phyloP scores from a whole-genome alignment of 306 rosid genomes.

The Acacia acuminata region DNA sequence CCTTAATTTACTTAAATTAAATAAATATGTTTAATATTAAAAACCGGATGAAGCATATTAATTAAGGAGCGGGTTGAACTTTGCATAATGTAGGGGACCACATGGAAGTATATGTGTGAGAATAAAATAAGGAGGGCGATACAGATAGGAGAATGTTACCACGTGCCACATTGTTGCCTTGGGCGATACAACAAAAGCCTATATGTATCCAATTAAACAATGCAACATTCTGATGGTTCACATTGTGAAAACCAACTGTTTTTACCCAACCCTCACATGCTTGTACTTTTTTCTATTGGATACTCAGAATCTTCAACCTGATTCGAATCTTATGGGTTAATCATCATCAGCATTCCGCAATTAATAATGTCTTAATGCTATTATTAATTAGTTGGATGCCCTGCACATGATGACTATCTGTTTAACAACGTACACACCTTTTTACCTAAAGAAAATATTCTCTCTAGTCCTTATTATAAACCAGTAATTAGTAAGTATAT shows the following conservation, averaged over 20 bases:
- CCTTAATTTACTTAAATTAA: too few species aligned
- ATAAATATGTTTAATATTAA: too few species aligned
- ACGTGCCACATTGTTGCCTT: neutral
- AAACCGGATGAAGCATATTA: too few species aligned
- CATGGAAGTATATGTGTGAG: neutral
- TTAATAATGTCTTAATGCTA: constrained; percentile 22
- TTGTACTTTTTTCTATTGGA: constrained; percentile 19
- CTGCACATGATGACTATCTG: constrained; percentile 52
- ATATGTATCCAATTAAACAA: neutral
- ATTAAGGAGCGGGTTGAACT: neutral
- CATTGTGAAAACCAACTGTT: constrained; percentile 19
- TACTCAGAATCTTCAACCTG: constrained; percentile 40
- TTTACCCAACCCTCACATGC: constrained; percentile 41
- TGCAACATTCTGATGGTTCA: constrained; percentile 34
- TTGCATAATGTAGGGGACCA: neutral
- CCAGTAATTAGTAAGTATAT: too few species aligned
- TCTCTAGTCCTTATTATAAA: too few species aligned
- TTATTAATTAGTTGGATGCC: constrained; percentile 33
- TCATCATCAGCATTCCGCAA: constrained; percentile 4
- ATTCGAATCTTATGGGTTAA: constrained; percentile 36
- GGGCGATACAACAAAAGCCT: neutral
- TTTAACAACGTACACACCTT: neutral
- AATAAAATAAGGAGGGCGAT: neutral
- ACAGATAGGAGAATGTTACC: neutral
- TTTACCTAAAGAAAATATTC: neutral